Evolutionary conservation across 768 basidiomycete genomes (phyloP).

Genomic region (Amanita molliuscula): DNA sequence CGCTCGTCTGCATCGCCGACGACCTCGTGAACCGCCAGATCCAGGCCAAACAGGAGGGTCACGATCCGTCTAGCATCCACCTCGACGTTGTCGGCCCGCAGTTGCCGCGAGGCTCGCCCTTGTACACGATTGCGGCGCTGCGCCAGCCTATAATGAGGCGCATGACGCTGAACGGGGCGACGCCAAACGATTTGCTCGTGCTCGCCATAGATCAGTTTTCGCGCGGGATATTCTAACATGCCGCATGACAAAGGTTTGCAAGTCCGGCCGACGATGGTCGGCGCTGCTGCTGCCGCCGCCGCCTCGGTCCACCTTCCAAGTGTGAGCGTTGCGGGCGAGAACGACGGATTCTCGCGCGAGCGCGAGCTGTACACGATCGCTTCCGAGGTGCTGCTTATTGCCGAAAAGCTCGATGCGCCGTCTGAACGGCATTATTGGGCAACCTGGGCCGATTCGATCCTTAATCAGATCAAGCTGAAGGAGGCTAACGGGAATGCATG

Average conservation of each 20-base stretch:
- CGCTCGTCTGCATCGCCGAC: constrained; percentile 50
- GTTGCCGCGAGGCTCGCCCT: constrained; percentile 44
- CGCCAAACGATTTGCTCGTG: constrained; percentile 41
- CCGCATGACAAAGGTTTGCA: constrained; percentile 29
- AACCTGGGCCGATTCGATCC: constrained; percentile 47
- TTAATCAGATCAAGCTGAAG: constrained; percentile 58
- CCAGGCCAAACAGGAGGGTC: constrained; percentile 8
- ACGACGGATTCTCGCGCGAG: constrained; percentile 34
- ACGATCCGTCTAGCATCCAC: constrained; percentile 7
- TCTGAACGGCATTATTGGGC: constrained; percentile 47
- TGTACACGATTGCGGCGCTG: constrained; percentile 35
- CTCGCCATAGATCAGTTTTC: constrained; percentile 63
- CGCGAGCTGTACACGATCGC: constrained; percentile 56
- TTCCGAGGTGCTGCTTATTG: constrained; percentile 46
- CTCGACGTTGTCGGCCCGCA: constrained; percentile 16
- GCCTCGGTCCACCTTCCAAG: not conserved
- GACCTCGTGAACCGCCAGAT: constrained; percentile 28
- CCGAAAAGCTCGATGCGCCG: constrained; percentile 40
- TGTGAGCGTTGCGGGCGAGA: not conserved
- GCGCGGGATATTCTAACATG: constrained; percentile 63
- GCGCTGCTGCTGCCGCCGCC: too few relatives aligned
- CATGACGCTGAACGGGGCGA: constrained; percentile 30
- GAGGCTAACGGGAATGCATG: constrained; percentile 44
- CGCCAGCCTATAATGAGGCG: constrained; percentile 41
- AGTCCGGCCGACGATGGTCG: not conserved